phyloP scores from a whole-genome alignment of 306 rosid genomes.

The Canavalia gladiata region DNA sequence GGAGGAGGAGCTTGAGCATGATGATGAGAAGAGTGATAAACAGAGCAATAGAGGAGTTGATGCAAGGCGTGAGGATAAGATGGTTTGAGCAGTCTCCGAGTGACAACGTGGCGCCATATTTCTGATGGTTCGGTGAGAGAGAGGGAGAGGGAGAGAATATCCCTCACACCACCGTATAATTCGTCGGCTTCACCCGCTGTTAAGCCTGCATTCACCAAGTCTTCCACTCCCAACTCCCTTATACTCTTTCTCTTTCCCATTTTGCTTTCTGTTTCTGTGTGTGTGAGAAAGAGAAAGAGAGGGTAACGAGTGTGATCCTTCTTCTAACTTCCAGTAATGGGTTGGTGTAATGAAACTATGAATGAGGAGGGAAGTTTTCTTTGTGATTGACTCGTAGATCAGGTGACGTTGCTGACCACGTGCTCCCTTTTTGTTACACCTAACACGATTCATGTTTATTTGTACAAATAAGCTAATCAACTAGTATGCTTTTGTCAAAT shows the following conservation, averaged over 20 bases:
- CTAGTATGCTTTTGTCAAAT: too few species aligned
- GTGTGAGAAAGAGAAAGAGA: too few species aligned
- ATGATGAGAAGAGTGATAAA: slow-evolving; percentile 45
- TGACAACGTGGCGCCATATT: slow-evolving; percentile 66
- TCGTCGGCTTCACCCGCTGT: slow-evolving; percentile 58
- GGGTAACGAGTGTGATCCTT: too few species aligned
- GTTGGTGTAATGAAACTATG: too few species aligned
- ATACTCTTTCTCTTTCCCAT: slow-evolving; percentile 66
- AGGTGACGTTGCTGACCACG: too few species aligned
- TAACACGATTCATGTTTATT: too few species aligned
- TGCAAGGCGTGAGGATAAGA: slow-evolving; percentile 66
- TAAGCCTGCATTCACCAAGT: slow-evolving; percentile 66
- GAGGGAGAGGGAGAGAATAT: slow-evolving; percentile 28
- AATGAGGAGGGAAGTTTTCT: too few species aligned
- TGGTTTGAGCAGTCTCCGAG: slow-evolving; percentile 66
- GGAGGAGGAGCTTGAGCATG: slow-evolving; percentile 61
- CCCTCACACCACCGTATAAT: slow-evolving; percentile 45
- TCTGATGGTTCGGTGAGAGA: slow-evolving; percentile 44
- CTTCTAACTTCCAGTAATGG: too few species aligned
- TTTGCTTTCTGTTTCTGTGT: background rate
- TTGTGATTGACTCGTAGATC: too few species aligned
- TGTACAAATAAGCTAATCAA: too few species aligned
- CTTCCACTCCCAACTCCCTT: slow-evolving; percentile 59
- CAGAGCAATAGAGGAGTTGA: slow-evolving; percentile 69
- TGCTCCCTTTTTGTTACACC: too few species aligned